Evolutionary conservation across 2,329 filamentous ascomycete species (phyloP), one percentile per base, ranked within the genome.

Genomic region (Cladosporium sp.): DNA sequence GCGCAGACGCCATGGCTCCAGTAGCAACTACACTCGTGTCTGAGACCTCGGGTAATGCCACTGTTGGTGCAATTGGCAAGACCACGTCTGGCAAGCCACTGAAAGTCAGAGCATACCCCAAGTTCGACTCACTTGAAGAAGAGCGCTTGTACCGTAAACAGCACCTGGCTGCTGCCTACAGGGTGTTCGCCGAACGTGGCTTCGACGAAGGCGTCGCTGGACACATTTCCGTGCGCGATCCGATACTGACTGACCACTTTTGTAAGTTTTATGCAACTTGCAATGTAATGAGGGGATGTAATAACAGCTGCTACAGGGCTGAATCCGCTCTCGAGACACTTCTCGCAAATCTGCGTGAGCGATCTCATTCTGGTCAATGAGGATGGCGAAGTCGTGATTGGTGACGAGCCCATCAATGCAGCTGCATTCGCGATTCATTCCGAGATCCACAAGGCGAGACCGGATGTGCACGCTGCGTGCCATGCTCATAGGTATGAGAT

Each of bases 341-440:
- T 80, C 62, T 70, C 67, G 14, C 61, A 74, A 7, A 71, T 81
- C 36, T 77, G 70, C 55, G 74, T 73, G n/a, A 75, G 71, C 11
- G 78, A 81, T 61, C 70, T 81, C 49, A 76, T 81, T 22, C 71
- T 70, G 6, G 75, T 81, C 5, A 70, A 78, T 58, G 69, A 77
- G 39, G 57, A 73, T 14, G 78, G 78, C 14, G 65, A 76, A 40
- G 72, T 78, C 28, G 70, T 79, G 38, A 75, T 74, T 19, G 76
- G 76, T 7, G 74, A 73, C 54, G 70, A 71, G 19, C 64, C 73
- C 3, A 69, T 79, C 36, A 80, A 80, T 60, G 71, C 72, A 0
- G 77, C 78, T 0, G 78, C 75, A 0, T 80, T 78, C 63, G 75
- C 75, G 64, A 80, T 80, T 47, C 78, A 80, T 63, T 67, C 68